A percentile compares a stretch with the other conserved stretches of the same genome.
These are phyloP conservation scores for Entomortierella lignicola DNA, from an alignment of 192 early-diverging fungal species.

Conservation along the genomic window DNA sequence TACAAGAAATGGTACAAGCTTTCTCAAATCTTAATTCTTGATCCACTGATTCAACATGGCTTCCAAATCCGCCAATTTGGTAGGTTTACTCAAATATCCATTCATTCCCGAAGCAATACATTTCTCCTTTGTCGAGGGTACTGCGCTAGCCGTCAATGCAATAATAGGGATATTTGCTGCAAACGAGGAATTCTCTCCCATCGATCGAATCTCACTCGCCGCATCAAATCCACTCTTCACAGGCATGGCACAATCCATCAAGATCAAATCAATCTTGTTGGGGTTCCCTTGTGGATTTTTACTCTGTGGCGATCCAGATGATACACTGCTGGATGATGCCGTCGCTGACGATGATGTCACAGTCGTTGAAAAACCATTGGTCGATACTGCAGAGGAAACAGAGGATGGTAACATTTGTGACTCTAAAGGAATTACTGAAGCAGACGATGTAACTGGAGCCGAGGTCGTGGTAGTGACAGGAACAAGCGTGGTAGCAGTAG, in stretches of 20 bases:
- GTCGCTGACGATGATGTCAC: too few species aligned
- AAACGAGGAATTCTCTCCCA: constrained; percentile 25
- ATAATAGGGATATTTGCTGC: constrained; percentile 61
- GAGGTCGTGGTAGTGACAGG: background rate
- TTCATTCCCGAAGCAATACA: constrained; percentile 62
- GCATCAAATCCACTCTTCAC: constrained; percentile 68
- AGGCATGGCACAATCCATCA: constrained; percentile 72
- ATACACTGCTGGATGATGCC: too few species aligned
- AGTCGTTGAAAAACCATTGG: background rate
- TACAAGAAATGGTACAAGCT: too few species aligned
- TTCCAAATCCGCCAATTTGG: constrained; percentile 54
- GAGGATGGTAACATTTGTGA: too few species aligned
- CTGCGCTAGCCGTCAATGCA: constrained; percentile 69
- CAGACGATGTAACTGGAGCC: background rate
- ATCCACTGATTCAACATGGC: constrained; percentile 56
- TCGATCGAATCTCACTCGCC: constrained; percentile 60
- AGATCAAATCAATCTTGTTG: constrained; percentile 52
- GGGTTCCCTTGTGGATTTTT: background rate
- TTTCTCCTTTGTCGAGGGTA: constrained; percentile 58
- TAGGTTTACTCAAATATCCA: constrained; percentile 61
- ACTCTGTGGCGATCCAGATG: too few species aligned
- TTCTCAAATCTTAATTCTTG: constrained; percentile 3
- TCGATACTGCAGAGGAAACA: background rate
- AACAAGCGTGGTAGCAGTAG: background rate
- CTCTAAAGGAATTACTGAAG: too few species aligned